A percentile compares a stretch with the other conserved stretches of the same genome.
Conservation (phyloP, 495 filamentous ascomycete species). For the Penicillium paradoxum region DNA sequence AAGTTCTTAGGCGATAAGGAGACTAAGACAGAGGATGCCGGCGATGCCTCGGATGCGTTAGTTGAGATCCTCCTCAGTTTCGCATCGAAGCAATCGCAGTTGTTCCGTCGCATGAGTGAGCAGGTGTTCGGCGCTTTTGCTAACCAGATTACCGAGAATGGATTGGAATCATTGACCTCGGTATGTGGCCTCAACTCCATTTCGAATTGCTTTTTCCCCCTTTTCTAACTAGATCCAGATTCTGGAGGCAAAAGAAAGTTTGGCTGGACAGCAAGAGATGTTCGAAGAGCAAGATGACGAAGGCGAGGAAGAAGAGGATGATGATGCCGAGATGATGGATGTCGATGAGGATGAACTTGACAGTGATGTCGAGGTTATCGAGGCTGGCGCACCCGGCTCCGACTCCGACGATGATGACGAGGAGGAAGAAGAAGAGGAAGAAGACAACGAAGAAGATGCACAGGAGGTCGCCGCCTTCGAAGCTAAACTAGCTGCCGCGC, state of each 20-base stretch:
- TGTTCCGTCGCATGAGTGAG: constrained; percentile 80
- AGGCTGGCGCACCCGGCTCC: constrained; percentile 21
- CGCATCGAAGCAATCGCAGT: constrained; percentile 75
- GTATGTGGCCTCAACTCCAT: constrained; percentile 24
- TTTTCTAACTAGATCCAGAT: constrained; percentile 40
- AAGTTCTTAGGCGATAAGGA: constrained; percentile 49
- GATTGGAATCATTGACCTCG: constrained; percentile 64
- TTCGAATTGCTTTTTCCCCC: background rate
- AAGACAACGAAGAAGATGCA: constrained; percentile 41
- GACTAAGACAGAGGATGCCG: constrained; percentile 46
- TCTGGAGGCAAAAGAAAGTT: constrained; percentile 71
- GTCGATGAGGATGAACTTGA: constrained; percentile 34
- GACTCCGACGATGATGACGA: constrained; percentile 36
- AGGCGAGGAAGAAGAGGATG: constrained; percentile 40
- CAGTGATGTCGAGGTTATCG: constrained; percentile 30
- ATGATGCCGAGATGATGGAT: constrained; percentile 34
- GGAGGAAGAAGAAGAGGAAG: constrained; percentile 38
- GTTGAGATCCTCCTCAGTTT: constrained; percentile 86
- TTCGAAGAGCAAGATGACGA: constrained; percentile 75
- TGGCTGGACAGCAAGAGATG: constrained; percentile 76
- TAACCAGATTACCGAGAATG: constrained; percentile 60
- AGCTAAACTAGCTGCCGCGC: constrained; percentile 68
- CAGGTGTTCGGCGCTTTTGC: constrained; percentile 83
- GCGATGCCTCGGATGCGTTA: constrained; percentile 66
- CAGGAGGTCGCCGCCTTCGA: constrained; percentile 62